Evolutionary conservation across 1,284 basidiomycete species (phyloP).

Genomic region (Ceratorhiza oryzae-sativae): DNA sequence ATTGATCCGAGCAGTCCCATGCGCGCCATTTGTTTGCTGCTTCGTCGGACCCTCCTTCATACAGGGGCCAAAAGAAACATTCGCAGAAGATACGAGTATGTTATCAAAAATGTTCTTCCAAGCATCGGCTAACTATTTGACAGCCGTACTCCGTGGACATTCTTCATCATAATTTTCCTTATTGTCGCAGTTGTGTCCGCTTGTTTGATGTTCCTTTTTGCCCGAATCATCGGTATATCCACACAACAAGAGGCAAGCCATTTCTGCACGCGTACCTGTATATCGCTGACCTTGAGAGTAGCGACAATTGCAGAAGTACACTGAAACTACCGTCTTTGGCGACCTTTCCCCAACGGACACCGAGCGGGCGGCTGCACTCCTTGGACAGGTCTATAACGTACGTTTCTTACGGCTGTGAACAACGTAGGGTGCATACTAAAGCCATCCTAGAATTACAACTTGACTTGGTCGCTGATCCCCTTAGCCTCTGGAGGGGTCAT

Average conservation of each 20-base stretch:
- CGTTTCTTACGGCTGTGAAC: no score
- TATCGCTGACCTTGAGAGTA: neutral
- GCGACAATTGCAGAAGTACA: conserved; percentile 7
- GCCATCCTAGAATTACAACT: conserved; percentile 16
- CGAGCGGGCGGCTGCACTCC: neutral
- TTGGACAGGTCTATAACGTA: conserved; percentile 6
- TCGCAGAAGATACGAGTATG: conserved; percentile 24
- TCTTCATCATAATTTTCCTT: conserved; percentile 15
- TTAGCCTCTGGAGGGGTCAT: conserved; percentile 13
- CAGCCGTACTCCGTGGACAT: conserved; percentile 29
- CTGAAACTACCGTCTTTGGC: conserved; percentile 21
- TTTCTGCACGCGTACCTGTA: neutral
- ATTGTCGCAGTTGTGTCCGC: conserved; percentile 6
- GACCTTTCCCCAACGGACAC: conserved; percentile 10
- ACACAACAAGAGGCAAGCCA: conserved; percentile 19
- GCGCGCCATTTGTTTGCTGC: conserved; percentile 7
- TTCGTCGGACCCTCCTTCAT: conserved; percentile 6
- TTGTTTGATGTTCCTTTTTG: conserved; percentile 29
- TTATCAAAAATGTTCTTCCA: no score
- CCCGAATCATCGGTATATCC: conserved; percentile 26
- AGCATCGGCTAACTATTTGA: no score
- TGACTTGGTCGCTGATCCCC: conserved; percentile 28
- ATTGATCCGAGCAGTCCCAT: conserved; percentile 11
- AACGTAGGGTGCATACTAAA: no score
- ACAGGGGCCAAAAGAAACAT: conserved; percentile 9